Evolutionary conservation across 345 rosid species (phyloP), one percentile per base, ranked within the genome.

Genomic region (Arabidopsis suecica): DNA sequence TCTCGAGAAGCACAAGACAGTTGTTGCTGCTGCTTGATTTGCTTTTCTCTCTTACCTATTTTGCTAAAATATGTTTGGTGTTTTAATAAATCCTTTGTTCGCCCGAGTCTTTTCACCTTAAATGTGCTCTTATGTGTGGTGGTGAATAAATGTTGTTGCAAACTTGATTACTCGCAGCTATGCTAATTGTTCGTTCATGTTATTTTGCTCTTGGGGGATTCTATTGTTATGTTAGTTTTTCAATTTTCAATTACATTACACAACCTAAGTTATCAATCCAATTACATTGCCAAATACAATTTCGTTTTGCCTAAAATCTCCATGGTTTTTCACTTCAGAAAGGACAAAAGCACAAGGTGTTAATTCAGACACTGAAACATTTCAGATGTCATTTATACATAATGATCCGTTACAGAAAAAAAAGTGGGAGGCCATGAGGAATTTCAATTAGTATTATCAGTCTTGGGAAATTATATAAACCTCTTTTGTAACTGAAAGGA

Each of bases 1-100:
- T 56, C 72, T 89, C 12, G 65, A 45, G 0, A 87, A 83, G 91
- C 93, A 88, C 74, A 0, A 23, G 82, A 16, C 18, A 16, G 18
- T 16, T 1, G 80, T 85, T 11, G 86, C 88, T 56, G 78, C 78
- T 1, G 82, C 78, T 68, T 78, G 76, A 77, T 45, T 49, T 1
- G 32, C 30, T 34, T 34, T 34, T 38, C 32, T 11, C 54, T 41
- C 55, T 75, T 75, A 3, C 4, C 42, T 67, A 28, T 7, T 18
- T n/a, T 38, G 42, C 58, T 68, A 6, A 8, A 41, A 37, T 56
- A 37, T 56, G 76, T 76, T 62, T 69, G 62, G 47, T 75, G 51
- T 64, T 28, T 51, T n/a, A 40, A 37, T 61, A 75, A 75, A 16
- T 7, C 62, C 54, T 49, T 49, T 75, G 79, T 76, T 37, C 65